Evolutionary conservation across 2,329 filamentous ascomycete species (phyloP).

Genomic region (Xylariaceae sp.): DNA sequence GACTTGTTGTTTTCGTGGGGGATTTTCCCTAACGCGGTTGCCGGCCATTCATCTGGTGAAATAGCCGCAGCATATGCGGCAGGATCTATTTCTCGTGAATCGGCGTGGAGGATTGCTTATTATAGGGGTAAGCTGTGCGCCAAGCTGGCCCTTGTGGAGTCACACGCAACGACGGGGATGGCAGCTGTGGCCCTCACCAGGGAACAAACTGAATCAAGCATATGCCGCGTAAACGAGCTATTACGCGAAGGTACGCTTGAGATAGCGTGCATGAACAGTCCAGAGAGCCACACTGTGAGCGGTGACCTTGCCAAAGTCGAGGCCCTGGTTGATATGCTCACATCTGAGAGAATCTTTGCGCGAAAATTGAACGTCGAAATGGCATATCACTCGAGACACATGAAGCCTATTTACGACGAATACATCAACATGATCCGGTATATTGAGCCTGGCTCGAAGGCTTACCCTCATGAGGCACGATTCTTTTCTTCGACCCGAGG

Average conservation of each 20-base stretch:
- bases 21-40: slow-evolving; percentile 40
- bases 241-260: slow-evolving; percentile 20
- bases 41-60: slow-evolving; percentile 49
- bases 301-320: slow-evolving; percentile 30
- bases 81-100: slow-evolving; percentile 35
- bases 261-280: slow-evolving; percentile 32
- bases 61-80: slow-evolving; percentile 49
- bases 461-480: slow-evolving; percentile 14
- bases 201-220: slow-evolving; percentile 16
- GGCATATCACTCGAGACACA: slow-evolving; percentile 42
- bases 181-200: slow-evolving; percentile 21
- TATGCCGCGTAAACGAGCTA: slow-evolving; percentile 18
- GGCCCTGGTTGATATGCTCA: slow-evolving; percentile 17
- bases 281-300: slow-evolving; percentile 32
- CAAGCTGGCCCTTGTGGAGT: slow-evolving; percentile 14
- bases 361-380: slow-evolving; percentile 30
- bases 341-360: slow-evolving; percentile 27
- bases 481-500: slow-evolving; percentile 26
- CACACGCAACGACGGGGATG: slow-evolving; percentile 22
- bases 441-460: slow-evolving; percentile 13
- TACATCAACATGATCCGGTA: slow-evolving; percentile 28
- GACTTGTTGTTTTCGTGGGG: slow-evolving; percentile 42
- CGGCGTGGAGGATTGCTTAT: slow-evolving; percentile 45
- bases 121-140: slow-evolving; percentile 40
- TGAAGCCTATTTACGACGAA: slow-evolving; percentile 37